A percentile compares a stretch with the other conserved stretches of the same genome.
Evolutionary conservation across 2,329 filamentous ascomycete species (phyloP).

Genomic region (Fonsecaea erecta): DNA sequence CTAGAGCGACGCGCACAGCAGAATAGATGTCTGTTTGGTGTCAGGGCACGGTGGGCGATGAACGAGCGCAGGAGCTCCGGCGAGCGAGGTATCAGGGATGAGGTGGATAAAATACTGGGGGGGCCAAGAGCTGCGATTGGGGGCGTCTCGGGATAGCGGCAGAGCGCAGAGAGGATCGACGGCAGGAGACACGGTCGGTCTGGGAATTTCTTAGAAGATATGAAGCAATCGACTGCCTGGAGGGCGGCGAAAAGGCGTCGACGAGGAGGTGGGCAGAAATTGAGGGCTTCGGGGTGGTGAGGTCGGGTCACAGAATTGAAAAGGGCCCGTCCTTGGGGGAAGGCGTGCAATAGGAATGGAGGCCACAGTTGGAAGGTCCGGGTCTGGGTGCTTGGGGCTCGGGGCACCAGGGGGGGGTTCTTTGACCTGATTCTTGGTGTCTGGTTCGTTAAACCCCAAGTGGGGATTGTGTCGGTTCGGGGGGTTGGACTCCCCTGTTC

Average conservation of each 20-base stretch:
- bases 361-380: conserved; percentile 12
- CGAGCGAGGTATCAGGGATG: conserved; percentile 32
- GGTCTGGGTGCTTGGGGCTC: conserved; percentile 4
- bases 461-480: conserved; percentile 7
- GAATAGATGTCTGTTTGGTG: conserved; percentile 45
- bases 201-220: not conserved
- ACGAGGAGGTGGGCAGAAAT: conserved; percentile 1
- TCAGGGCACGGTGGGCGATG: conserved; percentile 23
- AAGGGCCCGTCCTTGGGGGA: conserved; percentile 16
- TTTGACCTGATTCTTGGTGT: conserved; percentile 2
- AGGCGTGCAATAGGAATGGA: conserved; percentile 10
- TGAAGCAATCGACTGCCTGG: not conserved
- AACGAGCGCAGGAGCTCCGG: conserved; percentile 32
- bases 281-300: conserved; percentile 19
- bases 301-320: conserved; percentile 27
- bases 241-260: conserved; percentile 7
- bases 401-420: not conserved
- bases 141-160: conserved; percentile 10
- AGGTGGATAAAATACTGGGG: conserved; percentile 18
- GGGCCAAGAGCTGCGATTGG: conserved; percentile 14
- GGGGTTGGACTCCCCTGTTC: conserved; percentile 8
- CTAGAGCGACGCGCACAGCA: conserved; percentile 28
- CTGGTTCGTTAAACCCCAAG: conserved; percentile 7
- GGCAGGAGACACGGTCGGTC: not conserved
- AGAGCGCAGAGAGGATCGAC: conserved; percentile 7